Percentiles rank a stretch among this genome's conserved stretches.
Evolutionary conservation across 768 basidiomycete genomes (phyloP).

Genomic region (Amanita fuliginea): DNA sequence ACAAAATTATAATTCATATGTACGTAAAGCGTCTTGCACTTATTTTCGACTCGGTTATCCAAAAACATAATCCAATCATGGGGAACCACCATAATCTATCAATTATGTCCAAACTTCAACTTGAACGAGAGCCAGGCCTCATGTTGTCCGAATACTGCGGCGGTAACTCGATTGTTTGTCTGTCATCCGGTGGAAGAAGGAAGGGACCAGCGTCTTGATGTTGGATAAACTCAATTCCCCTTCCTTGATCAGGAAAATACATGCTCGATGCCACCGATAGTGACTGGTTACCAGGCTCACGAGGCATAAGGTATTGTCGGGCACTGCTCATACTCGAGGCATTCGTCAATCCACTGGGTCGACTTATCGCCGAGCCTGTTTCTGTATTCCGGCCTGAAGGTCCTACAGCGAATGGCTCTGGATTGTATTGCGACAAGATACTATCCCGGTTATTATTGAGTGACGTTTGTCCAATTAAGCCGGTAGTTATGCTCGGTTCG

Average conservation of each 20-base stretch:
- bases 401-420: conserved; percentile 65
- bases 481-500: too few species aligned
- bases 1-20: too few species aligned
- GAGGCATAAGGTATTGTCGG: too few species aligned
- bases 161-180: conserved; percentile 63
- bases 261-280: background rate
- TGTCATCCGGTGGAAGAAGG: conserved; percentile 16
- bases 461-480: too few species aligned
- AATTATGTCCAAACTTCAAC: too few species aligned
- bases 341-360: conserved; percentile 15
- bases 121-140: too few species aligned
- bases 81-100: too few species aligned
- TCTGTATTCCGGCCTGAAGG: conserved; percentile 18
- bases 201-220: conserved; percentile 74
- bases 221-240: conserved; percentile 64
- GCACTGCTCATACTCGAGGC: background rate
- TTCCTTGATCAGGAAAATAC: background rate
- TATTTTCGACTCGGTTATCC: too few species aligned
- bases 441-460: conserved; percentile 22
- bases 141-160: conserved; percentile 66
- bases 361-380: background rate
- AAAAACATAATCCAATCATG: too few species aligned
- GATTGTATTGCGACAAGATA: conserved; percentile 59
- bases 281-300: too few species aligned
- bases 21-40: too few species aligned